Evolutionary conservation across 106 monocot genomes (phyloP).

Genomic region (Xerophyta viscosa): DNA sequence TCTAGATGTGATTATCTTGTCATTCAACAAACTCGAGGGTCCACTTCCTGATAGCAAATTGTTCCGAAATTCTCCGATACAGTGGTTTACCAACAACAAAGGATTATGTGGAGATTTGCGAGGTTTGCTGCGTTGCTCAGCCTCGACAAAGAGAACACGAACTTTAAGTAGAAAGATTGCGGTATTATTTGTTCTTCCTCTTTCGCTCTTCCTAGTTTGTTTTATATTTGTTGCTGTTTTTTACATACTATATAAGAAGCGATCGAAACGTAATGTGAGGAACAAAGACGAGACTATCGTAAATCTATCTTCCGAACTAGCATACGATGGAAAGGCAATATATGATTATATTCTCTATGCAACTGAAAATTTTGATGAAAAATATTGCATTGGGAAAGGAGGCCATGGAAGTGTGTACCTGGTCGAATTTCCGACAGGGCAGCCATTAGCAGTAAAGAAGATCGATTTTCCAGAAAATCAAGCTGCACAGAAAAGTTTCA

Average conservation of each 20-base stretch:
- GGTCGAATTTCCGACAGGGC: constrained; percentile 3
- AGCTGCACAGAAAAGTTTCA: constrained; percentile 10
- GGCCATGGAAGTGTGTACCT: constrained; percentile 16
- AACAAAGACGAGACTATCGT: not conserved
- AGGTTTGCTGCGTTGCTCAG: constrained; percentile 12
- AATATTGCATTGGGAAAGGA: constrained; percentile 20
- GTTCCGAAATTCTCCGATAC: constrained; percentile 1
- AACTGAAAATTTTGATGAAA: constrained; percentile 21
- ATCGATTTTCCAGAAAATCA: constrained; percentile 8
- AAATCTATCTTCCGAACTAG: constrained; percentile 7
- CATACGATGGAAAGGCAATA: constrained; percentile 6
- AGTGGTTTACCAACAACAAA: constrained; percentile 19
- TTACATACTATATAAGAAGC: not conserved
- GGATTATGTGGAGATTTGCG: constrained; percentile 19
- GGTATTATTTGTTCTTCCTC: not conserved
- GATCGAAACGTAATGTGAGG: not conserved
- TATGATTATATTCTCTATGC: constrained; percentile 15
- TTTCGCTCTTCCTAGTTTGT: not conserved
- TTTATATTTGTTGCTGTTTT: not conserved
- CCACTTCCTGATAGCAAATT: constrained; percentile 11
- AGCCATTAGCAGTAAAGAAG: constrained; percentile 21
- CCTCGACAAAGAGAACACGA: not conserved
- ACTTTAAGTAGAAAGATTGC: not conserved
- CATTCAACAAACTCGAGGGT: constrained; percentile 17
- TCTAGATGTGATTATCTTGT: constrained; percentile 13